Percentiles rank a stretch among this genome's conserved stretches.
phyloP scores from a whole-genome alignment of 129 eudicot genomes.

The Flaveria sonorensis region DNA sequence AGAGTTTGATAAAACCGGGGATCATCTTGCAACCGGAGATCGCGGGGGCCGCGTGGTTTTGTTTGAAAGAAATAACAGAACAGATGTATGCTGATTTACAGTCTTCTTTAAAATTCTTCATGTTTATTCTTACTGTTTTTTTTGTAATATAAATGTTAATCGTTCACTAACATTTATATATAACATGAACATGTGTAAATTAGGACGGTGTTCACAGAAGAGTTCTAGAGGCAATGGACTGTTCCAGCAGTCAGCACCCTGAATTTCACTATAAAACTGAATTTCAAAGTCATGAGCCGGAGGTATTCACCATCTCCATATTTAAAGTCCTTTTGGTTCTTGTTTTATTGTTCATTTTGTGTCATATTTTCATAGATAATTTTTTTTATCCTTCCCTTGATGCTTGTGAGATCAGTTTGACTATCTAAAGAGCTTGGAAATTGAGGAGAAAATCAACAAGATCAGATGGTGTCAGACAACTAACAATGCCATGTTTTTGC shows the following conservation, averaged over 20 bases:
- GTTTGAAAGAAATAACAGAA: constrained; percentile 53
- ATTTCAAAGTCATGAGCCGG: constrained; percentile 98
- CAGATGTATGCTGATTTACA: constrained; percentile 43
- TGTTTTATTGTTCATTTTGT: constrained; percentile 5
- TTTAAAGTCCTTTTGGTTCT: neutral
- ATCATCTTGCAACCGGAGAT: constrained; percentile 71
- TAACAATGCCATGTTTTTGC: constrained; percentile 72
- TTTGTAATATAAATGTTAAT: neutral
- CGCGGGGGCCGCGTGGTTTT: constrained; percentile 73
- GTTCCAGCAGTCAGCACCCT: constrained; percentile 76
- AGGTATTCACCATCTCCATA: constrained; percentile 48
- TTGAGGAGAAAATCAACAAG: constrained; percentile 96
- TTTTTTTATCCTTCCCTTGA: constrained; percentile 2
- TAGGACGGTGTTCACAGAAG: constrained; percentile 75
- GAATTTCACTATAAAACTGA: constrained; percentile 95
- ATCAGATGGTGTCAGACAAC: constrained; percentile 92
- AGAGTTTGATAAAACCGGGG: constrained; percentile 63
- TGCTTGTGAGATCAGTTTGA: constrained; percentile 73
- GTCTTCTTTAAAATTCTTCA: neutral
- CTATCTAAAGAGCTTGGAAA: constrained; percentile 95
- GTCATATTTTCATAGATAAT: neutral
- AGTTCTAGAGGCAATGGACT: constrained; percentile 74
- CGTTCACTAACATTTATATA: constrained; percentile 14
- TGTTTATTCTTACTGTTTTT: neutral
- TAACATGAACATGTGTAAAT: constrained; percentile 38